Evolutionary conservation across 352 stramenopile species (phyloP), one percentile per base, ranked within the genome.

Genomic region (Discostella stelligera): DNA sequence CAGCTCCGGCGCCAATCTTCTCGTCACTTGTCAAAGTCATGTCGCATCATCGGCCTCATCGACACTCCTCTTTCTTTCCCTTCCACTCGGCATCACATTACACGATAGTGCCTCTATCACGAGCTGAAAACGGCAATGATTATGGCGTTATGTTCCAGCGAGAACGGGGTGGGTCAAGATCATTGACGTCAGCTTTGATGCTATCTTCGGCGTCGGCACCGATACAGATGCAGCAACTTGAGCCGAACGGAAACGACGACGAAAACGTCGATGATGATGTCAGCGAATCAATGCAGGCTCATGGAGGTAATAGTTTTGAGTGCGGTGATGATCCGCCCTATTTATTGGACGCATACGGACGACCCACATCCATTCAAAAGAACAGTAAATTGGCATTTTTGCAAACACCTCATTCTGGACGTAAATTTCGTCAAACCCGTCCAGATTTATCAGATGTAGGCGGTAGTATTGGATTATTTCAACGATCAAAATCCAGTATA

Each of bases 381-480:
- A 53, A 70, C 49, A 25, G 59, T 16, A 32, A 65, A 23, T 53
- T 75, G 39, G 14, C 25, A 9, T 32, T 59, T 20, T 39, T 80
- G 16, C 82, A 85, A 76, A 81, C 74, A 58, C 87, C 84, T 48
- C 87, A 92, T 73, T 81, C 84, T 7, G 87, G 84, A 39, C 70
- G 87, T 53, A 86, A 92, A 65, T 92, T 92, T 74, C 50, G 52
- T 27, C 87, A 84, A 10, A 82, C 80, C 52, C 85, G 90, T 79
- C 86, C 86, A 8, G 60, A 65, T 2, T 85, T 67, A 41, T 56
- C 20, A 5, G 67, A n/a, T n/a, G 46, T 7, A 32, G 53, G 60
- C 2, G 37, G 7, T 44, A 8, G 37, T 44, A 8, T 14, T 44
- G 37, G 37, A 44, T 44, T 14, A 14, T 32, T 55, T 9, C 25